phyloP scores from a whole-genome alignment of 768 basidiomycete species.

The Rhizopogon salebrosus region DNA sequence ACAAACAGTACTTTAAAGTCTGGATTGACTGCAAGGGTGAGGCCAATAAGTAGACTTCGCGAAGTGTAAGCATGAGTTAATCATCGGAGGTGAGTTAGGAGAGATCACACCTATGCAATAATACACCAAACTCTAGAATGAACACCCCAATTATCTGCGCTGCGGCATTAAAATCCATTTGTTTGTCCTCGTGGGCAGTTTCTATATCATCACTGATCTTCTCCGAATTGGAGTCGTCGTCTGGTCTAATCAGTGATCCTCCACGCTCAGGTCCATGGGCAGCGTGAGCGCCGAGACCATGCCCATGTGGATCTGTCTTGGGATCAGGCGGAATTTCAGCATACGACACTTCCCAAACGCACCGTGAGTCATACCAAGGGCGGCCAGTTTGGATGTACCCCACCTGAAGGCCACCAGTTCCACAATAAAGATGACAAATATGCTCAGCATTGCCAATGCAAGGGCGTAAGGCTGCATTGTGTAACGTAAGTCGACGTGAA shows the following conservation, averaged over 20 bases:
- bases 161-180: slow-evolving; percentile 36
- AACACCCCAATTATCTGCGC: slow-evolving; percentile 84
- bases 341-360: slow-evolving; percentile 8
- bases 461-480: slow-evolving; percentile 68
- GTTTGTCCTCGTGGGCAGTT: slow-evolving; percentile 7
- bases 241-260: neutral
- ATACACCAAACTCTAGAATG: slow-evolving; percentile 91
- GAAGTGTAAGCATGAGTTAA: neutral
- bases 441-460: slow-evolving; percentile 73
- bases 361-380: slow-evolving; percentile 63
- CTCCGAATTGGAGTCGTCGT: slow-evolving; percentile 14
- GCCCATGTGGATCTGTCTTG: slow-evolving; percentile 58
- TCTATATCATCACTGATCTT: slow-evolving; percentile 25
- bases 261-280: slow-evolving; percentile 65
- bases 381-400: slow-evolving; percentile 68
- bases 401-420: slow-evolving; percentile 86
- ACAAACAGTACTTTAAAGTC: slow-evolving; percentile 83
- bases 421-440: slow-evolving; percentile 79
- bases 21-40: slow-evolving; percentile 86
- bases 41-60: slow-evolving; percentile 72
- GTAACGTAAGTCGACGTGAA: neutral
- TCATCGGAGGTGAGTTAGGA: neutral
- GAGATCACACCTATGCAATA: slow-evolving; percentile 62
- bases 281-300: slow-evolving; percentile 51
- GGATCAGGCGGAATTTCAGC: neutral